A percentile compares a stretch with the other conserved stretches of the same genome.
phyloP scores from a whole-genome alignment of 2,329 filamentous ascomycete genomes.

The Monosporascus sp. region DNA sequence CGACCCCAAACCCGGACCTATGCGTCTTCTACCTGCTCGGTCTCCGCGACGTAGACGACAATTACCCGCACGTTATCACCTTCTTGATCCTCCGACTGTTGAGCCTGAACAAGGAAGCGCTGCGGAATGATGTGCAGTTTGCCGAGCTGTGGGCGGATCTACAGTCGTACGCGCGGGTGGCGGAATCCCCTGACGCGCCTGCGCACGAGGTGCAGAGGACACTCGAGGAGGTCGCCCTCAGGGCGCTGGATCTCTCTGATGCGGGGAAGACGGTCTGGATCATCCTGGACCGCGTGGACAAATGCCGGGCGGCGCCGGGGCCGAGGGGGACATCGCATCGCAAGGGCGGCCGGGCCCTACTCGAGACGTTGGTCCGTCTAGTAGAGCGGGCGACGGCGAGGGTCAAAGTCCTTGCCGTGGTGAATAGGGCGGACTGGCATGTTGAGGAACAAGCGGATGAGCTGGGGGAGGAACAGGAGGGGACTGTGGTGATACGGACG shows the following conservation, averaged over 20 bases:
- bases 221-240: not conserved
- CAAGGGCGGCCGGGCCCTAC: no score
- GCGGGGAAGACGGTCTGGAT: not conserved
- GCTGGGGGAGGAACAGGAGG: no score
- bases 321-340: no score
- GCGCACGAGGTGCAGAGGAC: not conserved
- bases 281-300: not conserved
- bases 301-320: not conserved
- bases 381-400: no score
- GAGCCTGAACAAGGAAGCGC: not conserved
- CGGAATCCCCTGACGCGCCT: not conserved
- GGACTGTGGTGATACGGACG: no score
- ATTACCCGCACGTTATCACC: not conserved
- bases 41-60: not conserved
- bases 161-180: not conserved
- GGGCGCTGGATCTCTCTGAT: not conserved
- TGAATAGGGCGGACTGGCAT: no score
- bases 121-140: not conserved
- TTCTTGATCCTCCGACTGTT: not conserved
- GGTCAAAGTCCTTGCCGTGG: no score
- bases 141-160: not conserved
- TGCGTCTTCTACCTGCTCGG: not conserved
- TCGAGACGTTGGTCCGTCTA: no score
- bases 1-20: no score
- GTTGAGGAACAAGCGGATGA: no score